Evolutionary conservation across 768 basidiomycete genomes (phyloP).

Genomic region (Boletus tylopilopsis): DNA sequence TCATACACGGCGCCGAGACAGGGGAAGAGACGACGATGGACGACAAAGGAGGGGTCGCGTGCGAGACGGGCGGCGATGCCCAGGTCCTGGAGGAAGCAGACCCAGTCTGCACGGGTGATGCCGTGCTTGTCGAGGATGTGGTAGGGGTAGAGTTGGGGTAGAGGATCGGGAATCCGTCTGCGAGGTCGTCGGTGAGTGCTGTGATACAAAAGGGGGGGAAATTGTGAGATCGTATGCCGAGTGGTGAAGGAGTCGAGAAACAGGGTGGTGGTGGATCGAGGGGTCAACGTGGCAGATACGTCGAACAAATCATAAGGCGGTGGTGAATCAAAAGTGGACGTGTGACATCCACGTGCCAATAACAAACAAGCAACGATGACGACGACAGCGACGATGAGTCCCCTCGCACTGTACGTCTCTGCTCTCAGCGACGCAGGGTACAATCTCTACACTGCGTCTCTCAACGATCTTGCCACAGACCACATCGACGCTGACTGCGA

Average conservation of each 20-base stretch:
- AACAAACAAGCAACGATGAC: too few species aligned
- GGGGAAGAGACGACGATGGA: constrained; percentile 13
- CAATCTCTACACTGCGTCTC: constrained; percentile 56
- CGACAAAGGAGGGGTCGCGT: constrained; percentile 3
- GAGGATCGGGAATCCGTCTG: constrained; percentile 25
- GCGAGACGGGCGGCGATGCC: constrained; percentile 27
- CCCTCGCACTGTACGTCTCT: constrained; percentile 65
- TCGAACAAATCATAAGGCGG: too few species aligned
- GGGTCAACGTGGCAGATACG: constrained; percentile 9
- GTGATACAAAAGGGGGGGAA: constrained; percentile 28
- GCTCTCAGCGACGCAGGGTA: constrained; percentile 76
- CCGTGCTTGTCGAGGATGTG: constrained; percentile 27
- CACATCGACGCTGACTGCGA: constrained; percentile 53
- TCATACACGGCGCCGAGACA: constrained; percentile 19
- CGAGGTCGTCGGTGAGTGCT: constrained; percentile 17
- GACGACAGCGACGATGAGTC: constrained; percentile 43
- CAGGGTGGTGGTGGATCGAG: constrained; percentile 31
- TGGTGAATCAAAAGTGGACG: too few species aligned
- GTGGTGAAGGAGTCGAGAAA: constrained; percentile 27
- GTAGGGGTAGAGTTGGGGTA: constrained; percentile 28
- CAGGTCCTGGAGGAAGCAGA: constrained; percentile 29
- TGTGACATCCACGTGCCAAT: too few species aligned
- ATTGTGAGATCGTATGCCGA: constrained; percentile 23
- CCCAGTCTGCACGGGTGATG: constrained; percentile 26
- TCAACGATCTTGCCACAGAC: constrained; percentile 48